phyloP scores from a whole-genome alignment of 495 filamentous ascomycete genomes.

The Penicillium manginii region DNA sequence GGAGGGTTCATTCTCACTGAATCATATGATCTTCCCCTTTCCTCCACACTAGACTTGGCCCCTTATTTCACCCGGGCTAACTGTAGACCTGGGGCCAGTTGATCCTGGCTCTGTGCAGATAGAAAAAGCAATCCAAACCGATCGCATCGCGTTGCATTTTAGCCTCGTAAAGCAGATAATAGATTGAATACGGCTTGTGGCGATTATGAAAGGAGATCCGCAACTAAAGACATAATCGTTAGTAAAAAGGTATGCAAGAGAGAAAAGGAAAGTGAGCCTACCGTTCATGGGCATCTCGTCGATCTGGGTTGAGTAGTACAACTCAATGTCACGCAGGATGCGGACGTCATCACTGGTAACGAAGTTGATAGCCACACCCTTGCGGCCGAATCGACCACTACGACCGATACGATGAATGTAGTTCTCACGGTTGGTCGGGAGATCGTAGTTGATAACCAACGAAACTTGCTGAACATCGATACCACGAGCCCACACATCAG shows the following conservation, averaged over 20 bases:
- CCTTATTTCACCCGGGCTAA: conserved; percentile 10
- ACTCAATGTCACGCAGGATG: conserved; percentile 95
- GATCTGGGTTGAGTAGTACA: conserved; percentile 97
- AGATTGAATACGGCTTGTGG: conserved; percentile 2
- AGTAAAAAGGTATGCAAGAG: conserved; percentile 13
- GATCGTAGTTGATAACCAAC: conserved; percentile 99
- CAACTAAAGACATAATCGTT: conserved; percentile 32
- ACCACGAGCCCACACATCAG: conserved; percentile 95
- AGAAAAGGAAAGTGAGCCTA: conserved; percentile 23
- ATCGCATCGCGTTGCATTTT: conserved; percentile 15
- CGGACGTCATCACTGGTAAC: conserved; percentile 97
- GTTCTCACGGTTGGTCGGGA: conserved; percentile 98
- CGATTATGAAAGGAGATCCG: conserved; percentile 50
- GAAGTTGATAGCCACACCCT: conserved; percentile 99
- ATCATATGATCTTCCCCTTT: conserved; percentile 36
- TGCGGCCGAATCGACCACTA: conserved; percentile 93
- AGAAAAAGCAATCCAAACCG: background rate
- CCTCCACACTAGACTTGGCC: conserved; percentile 38
- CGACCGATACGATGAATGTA: conserved; percentile 99
- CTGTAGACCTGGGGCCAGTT: background rate
- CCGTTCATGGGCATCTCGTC: conserved; percentile 99
- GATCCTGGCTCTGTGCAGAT: background rate
- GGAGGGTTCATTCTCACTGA: conserved; percentile 21
- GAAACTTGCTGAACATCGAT: conserved; percentile 99
- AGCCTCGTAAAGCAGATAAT: conserved; percentile 11